Evolutionary conservation across 495 filamentous ascomycete genomes (phyloP), one percentile per base, ranked within the genome.

Genomic region (Tuber borchii): DNA sequence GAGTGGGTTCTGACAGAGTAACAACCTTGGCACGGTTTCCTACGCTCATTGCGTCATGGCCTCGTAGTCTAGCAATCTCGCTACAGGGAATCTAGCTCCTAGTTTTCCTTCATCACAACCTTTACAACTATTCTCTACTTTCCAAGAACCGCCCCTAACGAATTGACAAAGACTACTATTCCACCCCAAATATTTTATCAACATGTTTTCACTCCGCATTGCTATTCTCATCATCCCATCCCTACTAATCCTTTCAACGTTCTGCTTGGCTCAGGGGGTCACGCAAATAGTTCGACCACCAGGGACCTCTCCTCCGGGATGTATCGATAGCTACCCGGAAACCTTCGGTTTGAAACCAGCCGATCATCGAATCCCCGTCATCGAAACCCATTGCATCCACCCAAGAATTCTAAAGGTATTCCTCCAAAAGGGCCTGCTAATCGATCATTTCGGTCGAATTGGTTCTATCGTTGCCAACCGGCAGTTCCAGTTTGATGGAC

Each of bases 401-500:
- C 71, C 48, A 1, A 31, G 14, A 40, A 20, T 34, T 17, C 85
- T 93, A 39, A 85, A 86, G 2, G 80, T 90, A 61, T 85, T 79
- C 1, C 87, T 93, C 70, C 71, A 81, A 44, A 85, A 88, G 76
- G 89, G 89, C 42, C 80, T 89, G 26, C 86, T 92, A 8, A 85
- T 81, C 0, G 92, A 93, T 75, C 80, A 84, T 31, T 69, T 86
- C 22, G 86, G 84, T 22, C 88, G 92, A 68, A 91, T 87, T 48
- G 92, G 91, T 37, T 90, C 91, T 83, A 90, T 94, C 73, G 92
- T 90, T 48, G 84, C 87, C 76, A 93, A 93, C 86, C 86, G 83
- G 80, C 91, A 94, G 81, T 92, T 93, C 85, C 92, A 93, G 80
- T 94, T 93, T 80, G 92, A 94, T 82, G 84, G 77, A 0, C 91